Conservation (phyloP, 192 early-diverging fungal genomes). For the Coemansia sp. region DNA sequence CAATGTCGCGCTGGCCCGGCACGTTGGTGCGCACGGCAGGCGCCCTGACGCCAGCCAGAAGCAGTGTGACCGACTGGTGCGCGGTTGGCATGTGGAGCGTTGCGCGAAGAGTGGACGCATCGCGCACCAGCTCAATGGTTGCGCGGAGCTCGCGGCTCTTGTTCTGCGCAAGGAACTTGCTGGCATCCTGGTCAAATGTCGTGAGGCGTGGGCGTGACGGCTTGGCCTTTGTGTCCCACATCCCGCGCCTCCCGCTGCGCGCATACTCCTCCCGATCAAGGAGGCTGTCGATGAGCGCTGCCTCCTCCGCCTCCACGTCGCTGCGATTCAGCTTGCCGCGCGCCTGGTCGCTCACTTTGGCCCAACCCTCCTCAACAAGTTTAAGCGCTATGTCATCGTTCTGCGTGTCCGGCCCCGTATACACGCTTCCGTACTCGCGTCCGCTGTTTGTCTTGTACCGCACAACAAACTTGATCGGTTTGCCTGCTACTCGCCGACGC, state of each 20-base stretch:
- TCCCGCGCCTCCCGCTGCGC: conserved; percentile 65
- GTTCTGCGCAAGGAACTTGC: conserved; percentile 72
- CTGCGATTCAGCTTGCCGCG: conserved; percentile 40
- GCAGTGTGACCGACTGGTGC: conserved; percentile 72
- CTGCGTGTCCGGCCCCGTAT: conserved; percentile 53
- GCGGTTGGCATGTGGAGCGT: conserved; percentile 67
- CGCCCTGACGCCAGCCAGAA: conserved; percentile 81
- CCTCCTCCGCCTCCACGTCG: conserved; percentile 40
- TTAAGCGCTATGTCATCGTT: conserved; percentile 72
- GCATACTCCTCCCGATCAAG: conserved; percentile 73
- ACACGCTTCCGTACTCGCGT: conserved; percentile 68
- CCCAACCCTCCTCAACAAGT: conserved; percentile 82
- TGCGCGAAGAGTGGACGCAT: conserved; percentile 82
- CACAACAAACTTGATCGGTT: conserved; percentile 78
- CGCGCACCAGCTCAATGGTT: conserved; percentile 94
- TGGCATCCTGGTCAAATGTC: conserved; percentile 65
- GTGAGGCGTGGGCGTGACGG: conserved; percentile 41
- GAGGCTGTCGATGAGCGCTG: conserved; percentile 48
- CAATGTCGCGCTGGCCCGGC: conserved; percentile 66
- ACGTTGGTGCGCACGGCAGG: conserved; percentile 77
- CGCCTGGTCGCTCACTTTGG: conserved; percentile 69
- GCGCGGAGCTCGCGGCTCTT: conserved; percentile 82
- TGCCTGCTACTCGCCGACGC: conserved; percentile 82
- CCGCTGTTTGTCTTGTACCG: conserved; percentile 54
- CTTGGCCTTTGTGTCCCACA: conserved; percentile 68